Conservation (phyloP, 192 early-diverging fungal species). For the Coemansia sp. region DNA sequence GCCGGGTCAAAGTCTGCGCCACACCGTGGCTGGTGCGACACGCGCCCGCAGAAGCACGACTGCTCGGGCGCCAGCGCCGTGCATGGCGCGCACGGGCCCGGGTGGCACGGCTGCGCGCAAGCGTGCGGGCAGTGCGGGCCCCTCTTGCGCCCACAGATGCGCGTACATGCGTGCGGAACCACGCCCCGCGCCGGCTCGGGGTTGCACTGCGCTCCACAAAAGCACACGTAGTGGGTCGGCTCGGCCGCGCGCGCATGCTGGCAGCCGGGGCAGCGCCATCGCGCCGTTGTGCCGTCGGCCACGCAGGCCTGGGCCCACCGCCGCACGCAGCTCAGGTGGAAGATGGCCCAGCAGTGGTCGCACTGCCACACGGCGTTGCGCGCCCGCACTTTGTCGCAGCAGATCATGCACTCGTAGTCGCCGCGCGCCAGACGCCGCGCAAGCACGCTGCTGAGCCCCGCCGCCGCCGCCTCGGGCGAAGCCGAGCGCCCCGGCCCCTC, state of each 20-base stretch:
- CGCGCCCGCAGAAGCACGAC: constrained; percentile 84
- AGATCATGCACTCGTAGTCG: constrained; percentile 96
- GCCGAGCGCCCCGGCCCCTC: background rate
- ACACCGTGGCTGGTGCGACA: constrained; percentile 71
- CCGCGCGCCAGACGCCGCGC: constrained; percentile 67
- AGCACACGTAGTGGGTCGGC: constrained; percentile 82
- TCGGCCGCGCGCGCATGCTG: constrained; percentile 69
- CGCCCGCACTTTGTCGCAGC: constrained; percentile 81
- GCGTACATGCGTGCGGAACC: constrained; percentile 87
- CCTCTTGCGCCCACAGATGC: constrained; percentile 68
- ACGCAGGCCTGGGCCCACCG: constrained; percentile 75
- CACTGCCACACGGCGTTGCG: constrained; percentile 85
- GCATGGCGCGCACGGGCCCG: constrained; percentile 94
- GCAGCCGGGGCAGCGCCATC: constrained; percentile 94
- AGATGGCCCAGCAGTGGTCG: constrained; percentile 84
- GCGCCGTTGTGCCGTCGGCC: constrained; percentile 27
- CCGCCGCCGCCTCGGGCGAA: background rate
- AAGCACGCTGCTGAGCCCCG: constrained; percentile 63
- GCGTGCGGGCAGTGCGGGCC: constrained; percentile 72
- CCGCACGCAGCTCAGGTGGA: constrained; percentile 85
- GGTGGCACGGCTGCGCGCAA: constrained; percentile 89
- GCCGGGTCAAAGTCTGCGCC: constrained; percentile 68
- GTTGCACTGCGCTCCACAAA: constrained; percentile 81
- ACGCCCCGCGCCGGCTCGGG: constrained; percentile 67
- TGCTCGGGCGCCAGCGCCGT: constrained; percentile 74